Base-by-base conservation (phyloP, 306 rosid species). In the Fagus crenata region DNA sequence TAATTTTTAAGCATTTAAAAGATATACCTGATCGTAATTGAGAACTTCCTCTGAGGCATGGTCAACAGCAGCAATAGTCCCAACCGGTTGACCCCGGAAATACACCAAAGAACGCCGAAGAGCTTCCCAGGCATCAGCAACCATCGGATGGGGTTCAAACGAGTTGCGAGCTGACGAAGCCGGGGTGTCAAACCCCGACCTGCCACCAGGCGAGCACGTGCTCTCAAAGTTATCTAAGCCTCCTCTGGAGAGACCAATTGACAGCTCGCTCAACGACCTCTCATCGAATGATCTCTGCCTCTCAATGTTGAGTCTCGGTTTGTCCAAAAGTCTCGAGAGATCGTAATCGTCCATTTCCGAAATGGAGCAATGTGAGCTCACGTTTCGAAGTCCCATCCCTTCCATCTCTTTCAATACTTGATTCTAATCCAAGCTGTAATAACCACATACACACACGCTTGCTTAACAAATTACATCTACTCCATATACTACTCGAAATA, bases 61-160 rank as follows among this genome's bases (percentile, higher is more conserved):
- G 69, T 93, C 97, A 68, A 81, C 81, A 5, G 97, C 97, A 40
- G 93, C 97, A 79, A 93, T 93, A 51, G 97, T 93, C 58, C 97
- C 97, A 5, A 93, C 93, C 0, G 97, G 97, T 79, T 87, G 96
- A 70, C 83, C 80, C 41, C 89, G 90, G 40, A 87, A 89, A 87
- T 83, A 17, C 63, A 93, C 97, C 61, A 93, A 71, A 79, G 97
- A 93, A 42, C 83, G 89, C 13, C 97, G 87, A 36, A 93, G 91
- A 39, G 96, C 89, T 42, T 93, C 97, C 97, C 97, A 93, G 35
- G 97, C 97, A 79, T 93, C 96, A 5, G 96, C 97, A 14, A 93
- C 90, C 96, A 93, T 93, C 0, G 97, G 97, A 36, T 90, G 97
- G 39, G 97, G 97, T 88, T 93, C 97, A n/a, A 93, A 93, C 0